phyloP scores from a whole-genome alignment of 2,329 filamentous ascomycete genomes.

The Cladophialophora immunda region DNA sequence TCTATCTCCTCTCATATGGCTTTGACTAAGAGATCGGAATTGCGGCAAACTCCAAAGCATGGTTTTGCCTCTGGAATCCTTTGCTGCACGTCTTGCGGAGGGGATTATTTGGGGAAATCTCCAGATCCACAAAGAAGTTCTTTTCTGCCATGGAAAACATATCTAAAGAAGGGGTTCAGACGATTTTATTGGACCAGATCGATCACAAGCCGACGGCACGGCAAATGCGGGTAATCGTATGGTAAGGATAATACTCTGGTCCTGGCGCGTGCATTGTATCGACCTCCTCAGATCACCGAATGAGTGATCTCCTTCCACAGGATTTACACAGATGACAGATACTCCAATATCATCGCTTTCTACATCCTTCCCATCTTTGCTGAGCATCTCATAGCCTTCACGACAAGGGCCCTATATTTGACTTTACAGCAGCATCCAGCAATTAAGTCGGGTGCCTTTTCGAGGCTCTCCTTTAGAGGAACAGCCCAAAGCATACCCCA shows the following conservation, averaged over 20 bases:
- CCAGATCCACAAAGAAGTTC: no score
- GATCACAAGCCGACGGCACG: background rate
- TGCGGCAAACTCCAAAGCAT: no score
- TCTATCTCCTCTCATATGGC: no score
- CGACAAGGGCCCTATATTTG: background rate
- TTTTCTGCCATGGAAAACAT: no score
- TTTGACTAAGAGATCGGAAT: no score
- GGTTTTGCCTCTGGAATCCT: no score
- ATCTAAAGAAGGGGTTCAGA: no score
- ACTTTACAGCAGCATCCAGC: background rate
- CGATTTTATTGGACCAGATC: background rate
- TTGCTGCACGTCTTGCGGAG: no score
- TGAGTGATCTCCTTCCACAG: no score
- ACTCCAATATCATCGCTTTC: no score
- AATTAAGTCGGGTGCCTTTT: background rate
- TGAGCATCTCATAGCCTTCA: background rate
- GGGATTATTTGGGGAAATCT: no score
- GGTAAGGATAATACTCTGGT: background rate
- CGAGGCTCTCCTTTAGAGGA: background rate
- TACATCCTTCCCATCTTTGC: no score
- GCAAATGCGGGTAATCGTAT: constrained; percentile 1
- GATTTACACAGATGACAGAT: background rate
- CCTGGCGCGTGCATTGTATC: background rate
- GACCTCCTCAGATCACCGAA: background rate
- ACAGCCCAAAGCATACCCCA: background rate